Evolutionary conservation across 805 yeast genomes (phyloP).

Genomic region (Metschnikowia proteae): DNA sequence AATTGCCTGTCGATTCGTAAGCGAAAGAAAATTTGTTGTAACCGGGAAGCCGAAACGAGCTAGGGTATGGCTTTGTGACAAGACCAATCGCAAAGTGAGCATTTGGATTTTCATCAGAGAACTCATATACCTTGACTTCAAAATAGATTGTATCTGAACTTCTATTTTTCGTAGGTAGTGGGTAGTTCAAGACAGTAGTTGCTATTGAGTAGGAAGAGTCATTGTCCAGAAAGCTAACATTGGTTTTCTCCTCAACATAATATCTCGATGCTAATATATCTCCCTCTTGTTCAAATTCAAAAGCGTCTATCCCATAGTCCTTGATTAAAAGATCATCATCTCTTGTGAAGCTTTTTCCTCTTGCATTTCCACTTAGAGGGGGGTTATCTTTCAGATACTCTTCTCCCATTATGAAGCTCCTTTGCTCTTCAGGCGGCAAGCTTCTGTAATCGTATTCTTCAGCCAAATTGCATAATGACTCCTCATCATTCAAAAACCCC

Average conservation of each 20-base stretch:
- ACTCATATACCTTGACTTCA: slow-evolving; percentile 47
- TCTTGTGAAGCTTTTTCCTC: slow-evolving; percentile 32
- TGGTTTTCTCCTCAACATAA: slow-evolving; percentile 39
- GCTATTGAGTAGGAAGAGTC: slow-evolving; percentile 39
- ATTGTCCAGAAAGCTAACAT: slow-evolving; percentile 33
- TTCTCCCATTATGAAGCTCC: slow-evolving; percentile 32
- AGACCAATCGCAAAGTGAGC: slow-evolving; percentile 63
- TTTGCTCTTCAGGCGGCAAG: slow-evolving; percentile 41
- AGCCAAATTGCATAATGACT: slow-evolving; percentile 30
- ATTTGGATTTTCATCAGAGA: slow-evolving; percentile 26
- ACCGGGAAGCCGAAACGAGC: slow-evolving; percentile 67
- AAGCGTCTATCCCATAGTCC: slow-evolving; percentile 39
- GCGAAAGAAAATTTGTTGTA: slow-evolving; percentile 65
- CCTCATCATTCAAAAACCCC: slow-evolving; percentile 41
- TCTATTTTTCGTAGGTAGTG: slow-evolving; percentile 38
- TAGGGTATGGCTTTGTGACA: slow-evolving; percentile 70
- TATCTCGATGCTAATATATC: slow-evolving; percentile 30
- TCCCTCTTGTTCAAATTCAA: slow-evolving; percentile 37
- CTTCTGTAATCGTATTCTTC: slow-evolving; percentile 34
- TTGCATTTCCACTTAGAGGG: slow-evolving; percentile 27
- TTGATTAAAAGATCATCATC: slow-evolving; percentile 29
- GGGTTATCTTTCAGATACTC: slow-evolving; percentile 31
- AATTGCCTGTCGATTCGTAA: slow-evolving; percentile 68
- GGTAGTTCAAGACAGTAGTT: slow-evolving; percentile 36
- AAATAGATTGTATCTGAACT: slow-evolving; percentile 51